phyloP scores from a whole-genome alignment of 129 eudicot species.

The Centella asiatica region DNA sequence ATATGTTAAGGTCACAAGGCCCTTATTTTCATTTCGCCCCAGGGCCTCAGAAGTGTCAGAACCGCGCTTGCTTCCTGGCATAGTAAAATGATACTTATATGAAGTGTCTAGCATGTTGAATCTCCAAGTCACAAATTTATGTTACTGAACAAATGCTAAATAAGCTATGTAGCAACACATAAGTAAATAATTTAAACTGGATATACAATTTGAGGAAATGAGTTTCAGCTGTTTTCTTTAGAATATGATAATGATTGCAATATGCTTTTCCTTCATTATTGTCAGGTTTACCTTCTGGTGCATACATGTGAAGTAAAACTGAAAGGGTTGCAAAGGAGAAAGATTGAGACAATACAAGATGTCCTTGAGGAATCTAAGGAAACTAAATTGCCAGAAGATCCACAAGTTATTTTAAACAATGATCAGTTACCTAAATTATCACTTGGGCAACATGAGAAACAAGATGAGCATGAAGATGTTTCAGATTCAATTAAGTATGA shows the following conservation, averaged over 20 bases:
- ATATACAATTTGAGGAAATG: neutral
- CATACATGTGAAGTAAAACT: constrained; percentile 61
- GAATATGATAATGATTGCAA: constrained; percentile 5
- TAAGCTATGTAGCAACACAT: neutral
- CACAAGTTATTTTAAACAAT: constrained; percentile 19
- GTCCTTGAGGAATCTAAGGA: constrained; percentile 23
- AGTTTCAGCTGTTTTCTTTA: neutral
- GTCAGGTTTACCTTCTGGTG: constrained; percentile 80
- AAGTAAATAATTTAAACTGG: neutral
- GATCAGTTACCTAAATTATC: constrained; percentile 22
- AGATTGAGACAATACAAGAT: constrained; percentile 21
- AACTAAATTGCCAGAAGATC: constrained; percentile 19
- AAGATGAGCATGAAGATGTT: constrained; percentile 21
- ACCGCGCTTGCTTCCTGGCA: too few species aligned
- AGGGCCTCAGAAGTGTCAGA: too few species aligned
- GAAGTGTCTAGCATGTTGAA: neutral
- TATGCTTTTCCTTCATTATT: constrained; percentile 14
- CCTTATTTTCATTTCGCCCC: too few species aligned
- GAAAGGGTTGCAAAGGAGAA: constrained; percentile 24
- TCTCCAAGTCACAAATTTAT: neutral
- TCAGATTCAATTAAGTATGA: constrained; percentile 27
- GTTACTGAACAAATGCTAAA: neutral
- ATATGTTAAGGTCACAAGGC: too few species aligned
- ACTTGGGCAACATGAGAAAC: constrained; percentile 18
- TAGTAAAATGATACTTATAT: neutral